phyloP scores from a whole-genome alignment of 192 early-diverging fungal genomes.

The Geranomyces variabilis region DNA sequence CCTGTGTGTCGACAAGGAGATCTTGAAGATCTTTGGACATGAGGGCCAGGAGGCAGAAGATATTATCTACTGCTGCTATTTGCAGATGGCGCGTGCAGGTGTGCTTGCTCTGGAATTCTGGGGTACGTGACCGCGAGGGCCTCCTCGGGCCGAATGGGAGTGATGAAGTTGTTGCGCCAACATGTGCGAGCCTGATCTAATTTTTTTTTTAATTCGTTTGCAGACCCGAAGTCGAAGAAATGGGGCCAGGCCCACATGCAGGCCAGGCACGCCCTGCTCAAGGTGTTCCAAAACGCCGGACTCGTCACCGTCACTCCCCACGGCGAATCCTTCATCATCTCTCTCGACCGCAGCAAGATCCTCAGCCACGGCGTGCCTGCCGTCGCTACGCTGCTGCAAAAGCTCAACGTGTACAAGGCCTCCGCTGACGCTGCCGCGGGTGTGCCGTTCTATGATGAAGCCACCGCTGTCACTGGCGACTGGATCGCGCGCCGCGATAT shows the following conservation, averaged over 20 bases:
- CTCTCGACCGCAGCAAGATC: conserved; percentile 59
- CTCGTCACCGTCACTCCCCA: conserved; percentile 40
- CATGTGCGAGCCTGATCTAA: conserved; percentile 33
- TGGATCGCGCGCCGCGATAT: conserved; percentile 54
- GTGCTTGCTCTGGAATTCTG: conserved; percentile 57
- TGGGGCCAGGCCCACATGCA: conserved; percentile 63
- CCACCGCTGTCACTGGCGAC: conserved; percentile 54
- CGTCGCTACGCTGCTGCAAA: conserved; percentile 55
- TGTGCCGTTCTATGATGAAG: conserved; percentile 47
- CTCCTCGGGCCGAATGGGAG: too few species aligned
- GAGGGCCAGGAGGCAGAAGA: conserved; percentile 49
- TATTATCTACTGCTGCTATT: conserved; percentile 52
- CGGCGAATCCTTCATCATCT: conserved; percentile 48
- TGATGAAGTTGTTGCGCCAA: conserved; percentile 24
- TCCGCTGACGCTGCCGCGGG: conserved; percentile 57
- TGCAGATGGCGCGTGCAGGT: conserved; percentile 65
- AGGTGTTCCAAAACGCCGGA: conserved; percentile 50
- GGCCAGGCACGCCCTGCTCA: conserved; percentile 61
- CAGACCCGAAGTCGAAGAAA: conserved; percentile 36
- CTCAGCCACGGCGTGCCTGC: conserved; percentile 51
- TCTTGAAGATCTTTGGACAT: conserved; percentile 58
- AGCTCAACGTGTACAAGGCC: conserved; percentile 65
- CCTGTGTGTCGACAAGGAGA: conserved; percentile 44
- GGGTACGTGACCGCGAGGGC: conserved; percentile 5
- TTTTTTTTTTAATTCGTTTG: not conserved